A percentile compares a stretch with the other conserved stretches of the same genome.
These are phyloP conservation scores for Candida maltosa DNA, from an alignment of 805 yeast genomes.

Conservation along the genomic window DNA sequence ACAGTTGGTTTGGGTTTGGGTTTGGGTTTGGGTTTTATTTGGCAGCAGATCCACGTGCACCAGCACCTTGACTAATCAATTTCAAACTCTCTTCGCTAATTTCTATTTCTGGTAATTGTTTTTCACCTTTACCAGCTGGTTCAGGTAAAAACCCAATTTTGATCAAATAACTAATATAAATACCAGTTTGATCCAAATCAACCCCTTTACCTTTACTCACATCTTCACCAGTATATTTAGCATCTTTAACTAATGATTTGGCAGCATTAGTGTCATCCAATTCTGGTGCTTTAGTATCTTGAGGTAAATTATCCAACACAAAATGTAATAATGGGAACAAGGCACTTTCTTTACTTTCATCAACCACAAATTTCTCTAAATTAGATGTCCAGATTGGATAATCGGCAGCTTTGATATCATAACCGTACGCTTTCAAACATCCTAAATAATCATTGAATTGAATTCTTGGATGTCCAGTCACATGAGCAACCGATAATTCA, in stretches of 20 bases:
- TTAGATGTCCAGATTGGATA: conserved; percentile 78
- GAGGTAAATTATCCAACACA: conserved; percentile 89
- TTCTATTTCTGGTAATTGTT: conserved; percentile 52
- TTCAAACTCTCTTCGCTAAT: conserved; percentile 55
- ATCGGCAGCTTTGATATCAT: conserved; percentile 55
- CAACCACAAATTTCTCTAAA: conserved; percentile 75
- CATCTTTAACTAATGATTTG: conserved; percentile 62
- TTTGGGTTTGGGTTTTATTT: too few relatives aligned
- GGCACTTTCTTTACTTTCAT: conserved; percentile 75
- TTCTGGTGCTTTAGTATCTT: conserved; percentile 91
- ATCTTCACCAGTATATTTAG: conserved; percentile 63
- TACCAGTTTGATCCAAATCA: conserved; percentile 60
- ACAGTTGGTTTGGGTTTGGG: too few relatives aligned
- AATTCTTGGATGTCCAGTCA: conserved; percentile 96
- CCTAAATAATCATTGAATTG: conserved; percentile 73
- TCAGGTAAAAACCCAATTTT: conserved; percentile 75
- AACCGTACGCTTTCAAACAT: conserved; percentile 68
- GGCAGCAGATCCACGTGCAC: conserved; percentile 71
- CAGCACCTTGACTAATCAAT: conserved; percentile 63
- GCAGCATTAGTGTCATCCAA: conserved; percentile 83
- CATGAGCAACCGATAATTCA: conserved; percentile 77
- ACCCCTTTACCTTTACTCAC: conserved; percentile 72
- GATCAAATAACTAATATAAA: conserved; percentile 76
- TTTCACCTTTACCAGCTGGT: conserved; percentile 46
- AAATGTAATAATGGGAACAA: conserved; percentile 90